Conservation (phyloP, 495 filamentous ascomycete species). For the Neurospora pannonica region DNA sequence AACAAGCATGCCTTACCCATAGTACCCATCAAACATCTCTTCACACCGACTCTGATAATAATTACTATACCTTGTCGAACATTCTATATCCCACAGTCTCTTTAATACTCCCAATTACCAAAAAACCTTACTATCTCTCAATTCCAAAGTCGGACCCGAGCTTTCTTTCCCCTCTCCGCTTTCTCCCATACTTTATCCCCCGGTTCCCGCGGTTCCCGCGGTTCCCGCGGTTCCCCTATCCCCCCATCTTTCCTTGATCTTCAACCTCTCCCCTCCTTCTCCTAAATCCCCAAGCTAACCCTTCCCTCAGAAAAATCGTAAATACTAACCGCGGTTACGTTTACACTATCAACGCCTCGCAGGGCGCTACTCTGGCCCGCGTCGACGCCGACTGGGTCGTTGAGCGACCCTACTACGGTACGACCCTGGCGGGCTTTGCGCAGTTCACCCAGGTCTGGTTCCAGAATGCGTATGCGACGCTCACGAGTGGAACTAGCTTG, state of each 20-base stretch:
- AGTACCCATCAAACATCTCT: background rate
- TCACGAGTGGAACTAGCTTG: background rate
- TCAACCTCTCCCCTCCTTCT: no score
- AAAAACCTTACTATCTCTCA: no score
- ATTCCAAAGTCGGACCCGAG: no score
- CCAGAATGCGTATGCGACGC: constrained; percentile 12
- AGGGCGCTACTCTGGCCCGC: constrained; percentile 13
- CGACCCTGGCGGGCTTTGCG: constrained; percentile 12
- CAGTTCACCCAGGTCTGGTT: constrained; percentile 22
- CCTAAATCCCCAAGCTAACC: no score
- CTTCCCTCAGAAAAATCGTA: constrained; percentile 7
- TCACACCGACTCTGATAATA: background rate
- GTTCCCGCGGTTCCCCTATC: no score
- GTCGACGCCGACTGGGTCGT: constrained; percentile 24
- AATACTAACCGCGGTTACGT: constrained; percentile 11
- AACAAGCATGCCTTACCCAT: background rate
- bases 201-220: no score
- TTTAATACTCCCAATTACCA: no score
- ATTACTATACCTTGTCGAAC: background rate
- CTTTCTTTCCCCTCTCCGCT: no score
- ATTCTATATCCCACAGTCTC: background rate
- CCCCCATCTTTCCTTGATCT: no score
- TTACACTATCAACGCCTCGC: constrained; percentile 5
- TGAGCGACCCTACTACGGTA: constrained; percentile 19
- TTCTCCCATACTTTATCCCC: no score